Base-by-base conservation (phyloP, 768 basidiomycete species). In the Lanmaoa pseudosensibilis region DNA sequence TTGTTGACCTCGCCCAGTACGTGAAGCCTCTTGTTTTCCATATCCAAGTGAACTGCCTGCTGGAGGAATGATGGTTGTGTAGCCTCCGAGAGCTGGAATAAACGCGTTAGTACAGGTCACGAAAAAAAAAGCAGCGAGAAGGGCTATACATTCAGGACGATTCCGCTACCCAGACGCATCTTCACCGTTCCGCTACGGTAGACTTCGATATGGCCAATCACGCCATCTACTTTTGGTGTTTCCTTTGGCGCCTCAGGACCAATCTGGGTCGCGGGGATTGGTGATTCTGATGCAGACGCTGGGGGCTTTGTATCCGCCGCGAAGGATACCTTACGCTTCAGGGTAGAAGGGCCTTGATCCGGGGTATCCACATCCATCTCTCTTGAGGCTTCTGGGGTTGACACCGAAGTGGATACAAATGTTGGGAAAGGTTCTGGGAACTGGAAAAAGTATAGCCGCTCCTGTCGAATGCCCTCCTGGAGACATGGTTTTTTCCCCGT, bases 51-150 rank as follows among this genome's bases (percentile, higher is more conserved):
- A 19, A 91, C 87, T 7, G 90, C 88, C 54, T 96, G 92, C 68
- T 95, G 92, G 3, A 95, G 80, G 71, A 96, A 96, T 0, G 92
- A 89, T 2, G 92, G 85, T 53, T 88, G 88, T 2, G 90, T 92
- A 9, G 87, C 91, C 11, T 88, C 84, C 18, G 82, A 84, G 33
- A 96, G 87, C 94, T 68, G 92, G 64, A 36, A 43, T 51, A 30
- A 38, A 49, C 9, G 27, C 7, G 13, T 65, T 6, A 54, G 51
- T 27, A 36, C 6, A 18, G 6, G 21, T 37, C 47, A 38, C 5
- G 23, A 50, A 48, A 47, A 50, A 48, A 47, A 38, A 4, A 27
- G 6, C 13, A 33, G 12, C n/a, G 38, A 40, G 34, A 58, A 36
- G 33, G n/a, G 3, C 18, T 54, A 4, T 69, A 94, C 94, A 68